These are phyloP conservation scores for Nigrospora sphaerica DNA, from an alignment of 2,329 filamentous ascomycete genomes.

Conservation along the genomic window DNA sequence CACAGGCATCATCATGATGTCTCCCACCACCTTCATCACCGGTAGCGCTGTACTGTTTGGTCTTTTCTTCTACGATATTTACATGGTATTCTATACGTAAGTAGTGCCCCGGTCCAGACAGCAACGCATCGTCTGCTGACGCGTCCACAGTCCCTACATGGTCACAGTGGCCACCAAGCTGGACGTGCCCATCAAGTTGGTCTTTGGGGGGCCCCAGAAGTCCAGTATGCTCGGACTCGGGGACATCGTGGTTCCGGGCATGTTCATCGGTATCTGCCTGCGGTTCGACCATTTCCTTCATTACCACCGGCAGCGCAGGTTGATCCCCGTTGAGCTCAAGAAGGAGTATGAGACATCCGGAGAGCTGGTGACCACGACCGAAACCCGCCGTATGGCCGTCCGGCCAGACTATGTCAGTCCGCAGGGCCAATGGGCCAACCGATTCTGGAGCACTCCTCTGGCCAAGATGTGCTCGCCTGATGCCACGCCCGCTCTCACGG, in stretches of 20 bases:
- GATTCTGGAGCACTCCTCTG: conserved; percentile 60
- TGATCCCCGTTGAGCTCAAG: conserved; percentile 28
- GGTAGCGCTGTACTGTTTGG: conserved; percentile 70
- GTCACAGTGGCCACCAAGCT: conserved; percentile 80
- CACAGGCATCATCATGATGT: conserved; percentile 72
- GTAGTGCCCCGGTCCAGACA: conserved; percentile 19
- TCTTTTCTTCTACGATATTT: conserved; percentile 91
- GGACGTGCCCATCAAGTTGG: conserved; percentile 87
- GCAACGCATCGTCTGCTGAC: conserved; percentile 9
- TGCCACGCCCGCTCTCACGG: conserved; percentile 27
- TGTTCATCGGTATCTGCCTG: conserved; percentile 80
- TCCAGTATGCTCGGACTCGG: conserved; percentile 81
- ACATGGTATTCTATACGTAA: conserved; percentile 81
- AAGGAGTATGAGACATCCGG: conserved; percentile 22
- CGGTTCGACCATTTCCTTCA: conserved; percentile 86
- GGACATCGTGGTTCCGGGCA: conserved; percentile 89
- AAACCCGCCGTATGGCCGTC: conserved; percentile 36
- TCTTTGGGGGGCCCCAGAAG: conserved; percentile 63
- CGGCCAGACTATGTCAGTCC: conserved; percentile 50
- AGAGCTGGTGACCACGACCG: conserved; percentile 24
- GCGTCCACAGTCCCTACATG: conserved; percentile 60
- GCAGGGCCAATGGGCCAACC: conserved; percentile 73
- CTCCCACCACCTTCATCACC: conserved; percentile 79
- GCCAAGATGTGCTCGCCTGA: conserved; percentile 15
- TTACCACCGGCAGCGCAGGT: conserved; percentile 62